Conservation (phyloP, 2,329 filamentous ascomycete species). For the Magnaporthiopsis rhizophila region DNA sequence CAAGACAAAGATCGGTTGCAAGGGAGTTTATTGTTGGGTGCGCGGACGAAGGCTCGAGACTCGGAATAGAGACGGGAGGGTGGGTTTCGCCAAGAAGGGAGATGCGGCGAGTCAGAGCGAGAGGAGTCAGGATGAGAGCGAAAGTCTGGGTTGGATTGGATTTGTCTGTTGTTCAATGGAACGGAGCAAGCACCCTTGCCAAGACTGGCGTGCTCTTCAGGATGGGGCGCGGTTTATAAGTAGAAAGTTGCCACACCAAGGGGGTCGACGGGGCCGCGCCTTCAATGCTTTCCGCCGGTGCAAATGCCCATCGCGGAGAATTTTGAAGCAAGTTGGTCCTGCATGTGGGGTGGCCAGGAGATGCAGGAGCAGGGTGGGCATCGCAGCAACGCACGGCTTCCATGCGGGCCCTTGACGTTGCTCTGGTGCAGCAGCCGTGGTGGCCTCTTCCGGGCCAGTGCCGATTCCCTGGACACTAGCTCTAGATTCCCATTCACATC, state of each 20-base stretch:
- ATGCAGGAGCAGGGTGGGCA: not conserved
- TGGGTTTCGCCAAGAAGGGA: not conserved
- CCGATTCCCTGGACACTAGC: too few relatives aligned
- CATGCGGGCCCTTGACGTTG: not conserved
- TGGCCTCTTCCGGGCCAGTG: not conserved
- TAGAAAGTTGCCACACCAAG: not conserved
- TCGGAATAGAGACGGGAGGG: not conserved
- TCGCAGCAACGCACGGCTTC: not conserved
- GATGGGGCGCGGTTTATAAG: not conserved
- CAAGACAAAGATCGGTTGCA: conserved; percentile 1
- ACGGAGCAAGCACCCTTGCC: too few relatives aligned
- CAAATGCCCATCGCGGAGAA: not conserved
- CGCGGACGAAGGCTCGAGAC: not conserved
- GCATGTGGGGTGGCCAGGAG: not conserved
- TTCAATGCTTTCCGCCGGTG: not conserved
- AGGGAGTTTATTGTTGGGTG: not conserved
- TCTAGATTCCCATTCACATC: too few relatives aligned
- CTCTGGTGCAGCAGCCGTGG: too few relatives aligned
- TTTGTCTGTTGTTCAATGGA: too few relatives aligned
- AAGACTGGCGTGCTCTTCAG: not conserved
- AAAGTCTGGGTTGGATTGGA: not conserved
- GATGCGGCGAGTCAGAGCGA: not conserved
- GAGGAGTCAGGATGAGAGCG: not conserved
- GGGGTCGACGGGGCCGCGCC: not conserved
- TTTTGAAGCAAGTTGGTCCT: not conserved